Evolutionary conservation across 257 asterid species (phyloP).

Genomic region (Solanum microdontum): DNA sequence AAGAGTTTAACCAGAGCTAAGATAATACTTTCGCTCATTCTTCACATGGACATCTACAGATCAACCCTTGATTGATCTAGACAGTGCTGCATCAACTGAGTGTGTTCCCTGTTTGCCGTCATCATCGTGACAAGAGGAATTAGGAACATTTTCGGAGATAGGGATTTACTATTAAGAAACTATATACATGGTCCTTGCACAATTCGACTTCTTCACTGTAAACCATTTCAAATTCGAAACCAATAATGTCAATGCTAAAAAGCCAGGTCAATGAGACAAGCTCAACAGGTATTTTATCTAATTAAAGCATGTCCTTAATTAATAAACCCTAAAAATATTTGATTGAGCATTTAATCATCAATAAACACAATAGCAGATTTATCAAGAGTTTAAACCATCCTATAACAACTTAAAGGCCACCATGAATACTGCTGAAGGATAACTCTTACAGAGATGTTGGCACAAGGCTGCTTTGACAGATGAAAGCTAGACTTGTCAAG

Average conservation of each 20-base stretch:
- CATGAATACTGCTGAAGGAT: constrained; percentile 7
- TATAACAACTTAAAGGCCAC: background rate
- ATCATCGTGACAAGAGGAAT: background rate
- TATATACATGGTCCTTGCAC: background rate
- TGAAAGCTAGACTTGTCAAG: constrained; percentile 55
- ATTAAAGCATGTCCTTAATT: background rate
- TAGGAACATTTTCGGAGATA: background rate
- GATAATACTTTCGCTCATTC: background rate
- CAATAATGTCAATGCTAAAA: background rate
- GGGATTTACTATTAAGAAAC: background rate
- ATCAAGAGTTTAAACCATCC: background rate
- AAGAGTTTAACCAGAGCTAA: background rate
- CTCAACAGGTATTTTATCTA: background rate
- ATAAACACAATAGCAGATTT: background rate
- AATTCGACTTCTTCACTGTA: background rate
- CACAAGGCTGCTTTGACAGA: constrained; percentile 21
- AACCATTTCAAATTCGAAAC: background rate
- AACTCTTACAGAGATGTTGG: constrained; percentile 33
- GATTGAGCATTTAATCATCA: background rate
- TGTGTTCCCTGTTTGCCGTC: background rate
- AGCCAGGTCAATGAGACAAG: background rate
- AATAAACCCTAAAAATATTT: background rate
- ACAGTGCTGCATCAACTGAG: background rate
- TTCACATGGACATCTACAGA: background rate
- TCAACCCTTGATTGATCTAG: background rate